Evolutionary conservation across 2,329 filamentous ascomycete genomes (phyloP), one percentile per base, ranked within the genome.

Genomic region (Aspergillus pseudoglaucus): DNA sequence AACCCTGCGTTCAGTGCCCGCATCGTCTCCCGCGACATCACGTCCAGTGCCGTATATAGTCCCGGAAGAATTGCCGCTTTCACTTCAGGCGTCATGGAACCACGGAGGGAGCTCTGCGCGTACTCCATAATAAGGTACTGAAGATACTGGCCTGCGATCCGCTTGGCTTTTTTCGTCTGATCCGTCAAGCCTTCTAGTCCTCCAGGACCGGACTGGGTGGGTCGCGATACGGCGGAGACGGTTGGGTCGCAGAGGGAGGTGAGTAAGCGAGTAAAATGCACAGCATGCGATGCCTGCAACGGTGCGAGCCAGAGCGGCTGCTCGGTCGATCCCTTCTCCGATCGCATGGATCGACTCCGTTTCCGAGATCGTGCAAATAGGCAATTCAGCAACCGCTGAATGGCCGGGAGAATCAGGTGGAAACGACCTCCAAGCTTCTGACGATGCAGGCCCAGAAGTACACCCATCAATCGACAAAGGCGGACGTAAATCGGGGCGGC

Each of bases 191-290:
- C 69, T 56, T 73, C 69, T 41, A 67, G 67, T 6, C 71, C 69
- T 15, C 59, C 54, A 6, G 17, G 37, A 3, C 61, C 59, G 4
- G 57, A 50, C 22, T 64, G 62, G 6, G 57, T 57, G 6, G 63
- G 61, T 14, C 63, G 61, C 12, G 74, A 67, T 4, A 81, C 75
- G 1, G 78, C 74, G 0, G 78, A 79, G 41, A 79, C 74, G 0
- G 81, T 80, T 0, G 82, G 82, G 46, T 81, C 79, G 66, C 79
- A 82, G 44, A 84, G 74, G 0, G 78, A 75, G n/a, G 76, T 76
- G 18, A 84, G 71, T 7, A 84, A 65, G 8, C 79, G 75, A 1
- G 78, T 72, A 54, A 76, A 80, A 37, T 74, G 68, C 1, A 69
- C 63, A 2, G 75, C 76, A 48, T 78, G 76, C 15, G 68, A 64